Evolutionary conservation across 768 basidiomycete genomes (phyloP).

Genomic region (Pilatotrama ljubarskyi): DNA sequence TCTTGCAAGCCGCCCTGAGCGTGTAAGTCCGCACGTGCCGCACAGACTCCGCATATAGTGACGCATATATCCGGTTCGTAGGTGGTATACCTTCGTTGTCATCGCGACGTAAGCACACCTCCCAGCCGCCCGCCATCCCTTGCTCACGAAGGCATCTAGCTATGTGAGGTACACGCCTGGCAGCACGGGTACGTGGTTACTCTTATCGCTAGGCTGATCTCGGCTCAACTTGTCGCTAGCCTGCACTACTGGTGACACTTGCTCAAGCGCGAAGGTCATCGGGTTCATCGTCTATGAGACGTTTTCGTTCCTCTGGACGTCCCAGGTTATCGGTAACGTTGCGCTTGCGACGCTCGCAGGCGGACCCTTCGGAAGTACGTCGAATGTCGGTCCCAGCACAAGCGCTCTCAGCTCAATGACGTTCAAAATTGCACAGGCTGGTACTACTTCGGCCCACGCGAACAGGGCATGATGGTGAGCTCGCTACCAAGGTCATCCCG

Average conservation of each 20-base stretch:
- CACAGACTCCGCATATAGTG: neutral
- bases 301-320: conserved; percentile 87
- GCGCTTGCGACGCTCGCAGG: conserved; percentile 79
- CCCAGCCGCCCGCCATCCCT: neutral
- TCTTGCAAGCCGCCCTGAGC: conserved; percentile 68
- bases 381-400: too few relatives aligned
- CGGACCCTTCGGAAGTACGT: conserved; percentile 62
- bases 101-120: conserved; percentile 60
- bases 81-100: conserved; percentile 77
- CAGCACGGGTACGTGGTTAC: conserved; percentile 49
- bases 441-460: conserved; percentile 84
- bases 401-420: too few relatives aligned
- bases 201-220: neutral
- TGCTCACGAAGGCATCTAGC: conserved; percentile 19
- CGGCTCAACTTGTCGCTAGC: conserved; percentile 34
- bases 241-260: conserved; percentile 50
- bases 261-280: conserved; percentile 74
- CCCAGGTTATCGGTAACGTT: conserved; percentile 79
- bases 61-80: conserved; percentile 28
- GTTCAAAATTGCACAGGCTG: conserved; percentile 36
- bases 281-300: conserved; percentile 77
- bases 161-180: conserved; percentile 76
- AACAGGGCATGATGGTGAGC: conserved; percentile 60
- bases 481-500: neutral
- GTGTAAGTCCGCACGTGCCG: conserved; percentile 47